Base-by-base conservation (phyloP, 2,329 filamentous ascomycete genomes). In the Pyrenophora teres region DNA sequence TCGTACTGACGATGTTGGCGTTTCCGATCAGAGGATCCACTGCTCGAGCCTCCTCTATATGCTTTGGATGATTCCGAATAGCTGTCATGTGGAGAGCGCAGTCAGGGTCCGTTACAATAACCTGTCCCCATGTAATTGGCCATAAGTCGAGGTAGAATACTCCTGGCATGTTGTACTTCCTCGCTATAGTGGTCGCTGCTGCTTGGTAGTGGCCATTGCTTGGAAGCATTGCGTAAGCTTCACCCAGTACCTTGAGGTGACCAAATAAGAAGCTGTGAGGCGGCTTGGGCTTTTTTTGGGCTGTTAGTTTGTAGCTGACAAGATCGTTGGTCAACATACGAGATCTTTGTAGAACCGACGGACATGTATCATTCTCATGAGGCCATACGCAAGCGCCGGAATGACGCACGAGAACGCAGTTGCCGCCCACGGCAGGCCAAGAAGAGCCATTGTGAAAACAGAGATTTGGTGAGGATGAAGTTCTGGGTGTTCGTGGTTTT, bases 91-190 rank as follows among this genome's bases (percentile, higher is more conserved):
- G 63, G 3, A 72, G 60, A 8, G 71, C 64, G 31, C 76, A 54
- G n/a, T 75, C 70, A 5, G 74, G 69, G 45, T 76, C 70, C 16
- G 70, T 67, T 2, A 77, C 67, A 8, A 76, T 61, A n/a, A 68
- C 31, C 10, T 65, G 58, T 13, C 50, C 45, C 5, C 59, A 63
- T 2, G 65, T 68, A 6, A 76, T 35, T 0, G 78, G 78, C 77
- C 77, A 80, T 2, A 76, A 49, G 52, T 80, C 77, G 4, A 80
- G 44, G 52, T 79, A 79, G 60, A 76, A 79, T 21, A 74, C 54
- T 6, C 66, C 59, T 1, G 67, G 67, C 12, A 73, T 50, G n/a
- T 71, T 58, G 52, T 72, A 72, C 38, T 71, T 63, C 31, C 72
- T 65, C 30, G 66, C 64, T 31, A 79, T 61, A 10, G 70, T 66